Percentiles rank a stretch among this genome's conserved stretches.
phyloP scores from a whole-genome alignment of 495 filamentous ascomycete genomes.

The Penicillium simplicissimum region DNA sequence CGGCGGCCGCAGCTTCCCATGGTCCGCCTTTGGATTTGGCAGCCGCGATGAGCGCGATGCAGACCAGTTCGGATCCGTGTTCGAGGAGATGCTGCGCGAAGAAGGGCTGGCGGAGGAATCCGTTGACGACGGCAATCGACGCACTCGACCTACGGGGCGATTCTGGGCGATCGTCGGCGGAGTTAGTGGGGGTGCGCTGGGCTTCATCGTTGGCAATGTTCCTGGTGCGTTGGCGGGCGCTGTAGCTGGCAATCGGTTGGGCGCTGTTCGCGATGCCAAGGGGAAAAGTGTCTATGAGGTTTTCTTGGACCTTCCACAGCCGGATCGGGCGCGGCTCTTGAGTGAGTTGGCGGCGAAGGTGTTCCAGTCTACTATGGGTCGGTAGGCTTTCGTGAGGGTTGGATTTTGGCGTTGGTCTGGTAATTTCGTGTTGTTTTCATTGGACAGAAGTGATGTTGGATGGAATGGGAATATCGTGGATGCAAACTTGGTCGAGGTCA shows the following conservation, averaged over 20 bases:
- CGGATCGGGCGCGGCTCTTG: conserved; percentile 74
- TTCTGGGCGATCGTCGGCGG: conserved; percentile 90
- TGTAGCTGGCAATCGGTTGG: conserved; percentile 87
- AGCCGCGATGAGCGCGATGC: conserved; percentile 55
- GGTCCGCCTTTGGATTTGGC: conserved; percentile 62
- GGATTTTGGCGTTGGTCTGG: conserved; percentile 1
- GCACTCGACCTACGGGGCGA: conserved; percentile 58
- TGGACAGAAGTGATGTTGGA: not conserved
- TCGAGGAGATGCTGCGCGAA: conserved; percentile 97
- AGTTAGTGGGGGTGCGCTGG: conserved; percentile 83
- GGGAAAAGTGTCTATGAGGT: conserved; percentile 96
- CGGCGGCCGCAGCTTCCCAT: conserved; percentile 55
- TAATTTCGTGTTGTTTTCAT: not conserved
- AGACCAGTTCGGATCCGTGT: conserved; percentile 85
- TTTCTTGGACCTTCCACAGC: conserved; percentile 77
- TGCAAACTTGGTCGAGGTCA: not conserved
- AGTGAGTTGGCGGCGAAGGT: conserved; percentile 74
- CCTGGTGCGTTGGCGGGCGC: conserved; percentile 87
- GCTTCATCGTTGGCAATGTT: conserved; percentile 92
- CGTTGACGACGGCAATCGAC: conserved; percentile 25
- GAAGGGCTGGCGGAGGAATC: conserved; percentile 76
- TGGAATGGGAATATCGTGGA: not conserved
- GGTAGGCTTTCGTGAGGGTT: conserved; percentile 9
- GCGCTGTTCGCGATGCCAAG: conserved; percentile 81
- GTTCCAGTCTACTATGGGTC: conserved; percentile 52